Evolutionary conservation across 1,284 basidiomycete species (phyloP), one percentile per base, ranked within the genome.

Genomic region (Irpex sp.): DNA sequence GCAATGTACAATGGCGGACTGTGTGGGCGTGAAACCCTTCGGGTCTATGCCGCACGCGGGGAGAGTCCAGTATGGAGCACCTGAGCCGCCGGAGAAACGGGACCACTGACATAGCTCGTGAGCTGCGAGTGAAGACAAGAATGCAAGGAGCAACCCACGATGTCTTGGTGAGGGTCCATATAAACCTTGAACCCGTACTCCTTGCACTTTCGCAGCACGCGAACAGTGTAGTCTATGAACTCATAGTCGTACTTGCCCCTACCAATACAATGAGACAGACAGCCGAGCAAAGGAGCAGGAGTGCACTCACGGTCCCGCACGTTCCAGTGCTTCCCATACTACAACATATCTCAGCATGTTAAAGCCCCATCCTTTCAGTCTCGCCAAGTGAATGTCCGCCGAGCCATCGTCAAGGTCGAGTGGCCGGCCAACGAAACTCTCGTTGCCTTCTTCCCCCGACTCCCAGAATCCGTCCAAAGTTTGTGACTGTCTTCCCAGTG

Each of bases 111-210:
- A 15, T 43, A 15, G 39, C 39, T 15, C 15, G 15, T 55, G 58
- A 6, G 13, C 47, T 36, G 35, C 55, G 39, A 31, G 46, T 55
- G 13, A n/a, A 50, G 39, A 21, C 17, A 55, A 26, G 26, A 58
- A 13, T 17, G 47, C 33, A 17, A 50, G 11, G 1, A 47, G 17
- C 2, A 31, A 21, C 95, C 75, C 73, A 97, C 95, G 43, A 88
- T 85, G 72, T 99, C 97, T 78, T 98, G 97, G 77, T 99, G 97
- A 4, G 97, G 96, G 74, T 98, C 95, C 83, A 99, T 90, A 75
- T 88, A 97, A 4, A 98, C 86, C 67, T 86, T 87, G 77, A 99
- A 98, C n/a, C 97, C 97, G 71, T 93, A 93, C 62, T 94, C 88
- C 72, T 96, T 96, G 80, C 94, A 94, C 75, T 95, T 96, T 51